phyloP scores from a whole-genome alignment of 805 yeast genomes.

The Alloascoidea hylecoeti region DNA sequence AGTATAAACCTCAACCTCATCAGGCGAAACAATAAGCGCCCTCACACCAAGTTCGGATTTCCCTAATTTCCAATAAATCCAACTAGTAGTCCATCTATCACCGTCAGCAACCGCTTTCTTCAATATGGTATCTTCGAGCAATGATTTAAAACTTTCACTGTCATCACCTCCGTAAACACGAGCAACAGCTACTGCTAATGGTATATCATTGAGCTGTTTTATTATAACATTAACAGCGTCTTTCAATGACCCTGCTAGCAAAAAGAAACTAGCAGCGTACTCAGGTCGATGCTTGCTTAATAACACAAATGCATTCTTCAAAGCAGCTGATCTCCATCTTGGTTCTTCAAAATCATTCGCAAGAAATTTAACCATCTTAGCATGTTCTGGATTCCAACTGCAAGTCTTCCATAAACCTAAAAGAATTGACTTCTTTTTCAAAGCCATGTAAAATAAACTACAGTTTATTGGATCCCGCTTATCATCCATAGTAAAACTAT shows the following conservation, averaged over 20 bases:
- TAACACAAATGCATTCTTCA: constrained; percentile 84
- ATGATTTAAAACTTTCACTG: constrained; percentile 33
- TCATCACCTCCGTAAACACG: constrained; percentile 55
- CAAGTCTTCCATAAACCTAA: constrained; percentile 76
- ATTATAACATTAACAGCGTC: constrained; percentile 71
- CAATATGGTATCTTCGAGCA: constrained; percentile 36
- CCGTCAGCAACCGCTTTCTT: constrained; percentile 19
- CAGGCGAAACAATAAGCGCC: constrained; percentile 29
- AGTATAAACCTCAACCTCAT: constrained; percentile 14
- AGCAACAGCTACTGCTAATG: constrained; percentile 70
- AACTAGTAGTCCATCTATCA: constrained; percentile 64
- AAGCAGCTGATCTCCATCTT: constrained; percentile 81
- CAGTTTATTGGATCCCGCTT: constrained; percentile 61
- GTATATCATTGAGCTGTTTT: constrained; percentile 50
- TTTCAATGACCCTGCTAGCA: constrained; percentile 58
- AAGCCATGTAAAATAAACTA: constrained; percentile 63
- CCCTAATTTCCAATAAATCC: constrained; percentile 51
- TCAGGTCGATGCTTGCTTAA: constrained; percentile 75
- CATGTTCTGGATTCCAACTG: constrained; percentile 64
- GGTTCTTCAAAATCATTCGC: constrained; percentile 59
- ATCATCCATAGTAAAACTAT: constrained; percentile 43
- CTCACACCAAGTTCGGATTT: constrained; percentile 37
- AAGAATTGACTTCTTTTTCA: constrained; percentile 63
- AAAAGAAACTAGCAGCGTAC: constrained; percentile 84
- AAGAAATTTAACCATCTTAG: constrained; percentile 67